Base-by-base conservation (phyloP, 2,329 filamentous ascomycete species). In the Phaeosphaeria sp. region DNA sequence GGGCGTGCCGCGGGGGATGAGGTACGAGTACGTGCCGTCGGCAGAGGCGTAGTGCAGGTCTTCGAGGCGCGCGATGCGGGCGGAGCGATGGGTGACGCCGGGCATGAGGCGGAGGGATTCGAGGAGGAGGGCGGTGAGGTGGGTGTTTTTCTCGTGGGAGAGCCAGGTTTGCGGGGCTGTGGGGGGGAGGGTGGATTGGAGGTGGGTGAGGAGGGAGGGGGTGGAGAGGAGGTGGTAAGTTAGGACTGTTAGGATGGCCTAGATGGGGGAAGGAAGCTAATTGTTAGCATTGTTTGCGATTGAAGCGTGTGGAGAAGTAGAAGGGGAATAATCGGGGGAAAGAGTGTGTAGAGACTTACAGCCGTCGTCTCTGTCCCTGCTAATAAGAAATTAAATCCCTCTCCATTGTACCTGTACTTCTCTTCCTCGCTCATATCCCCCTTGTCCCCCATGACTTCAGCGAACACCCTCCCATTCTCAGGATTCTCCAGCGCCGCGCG, bases 81-180 rank as follows among this genome's bases (percentile, higher is more conserved):
- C 60, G 18, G 61, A 62, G 15, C 64, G 44, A 57, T 71, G 67
- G 6, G 67, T 67, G 48, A 65, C 69, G 52, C 64, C 76, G 47
- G 62, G 72, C 67, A 64, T 74, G 64, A 76, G 62, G n/a, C 76
- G 72, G 23, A 77, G 59, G 44, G 69, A 75, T 58, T 78, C 76
- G 36, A 68, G 62, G n/a, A 78, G 50, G 2, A 74, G 56, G 25
- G 73, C 75, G 54, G 67, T 68, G 46, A 77, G 66, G 52, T 72
- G 76, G 0, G 75, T 73, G 2, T 69, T 62, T 36, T 69, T 68
- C 44, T 75, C 71, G 7, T 72, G 64, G 17, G 71, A 64, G 27
- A 61, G 36, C 61, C 62, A 67, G 25, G 62, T 66, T 23, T 67
- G 36, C 23, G 56, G 63, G 20, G 63, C 56, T n/a, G n/a, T n/a